These are phyloP conservation scores for Pseudogymnoascus sp. DNA, from an alignment of 2,329 filamentous ascomycete species.

Conservation along the genomic window DNA sequence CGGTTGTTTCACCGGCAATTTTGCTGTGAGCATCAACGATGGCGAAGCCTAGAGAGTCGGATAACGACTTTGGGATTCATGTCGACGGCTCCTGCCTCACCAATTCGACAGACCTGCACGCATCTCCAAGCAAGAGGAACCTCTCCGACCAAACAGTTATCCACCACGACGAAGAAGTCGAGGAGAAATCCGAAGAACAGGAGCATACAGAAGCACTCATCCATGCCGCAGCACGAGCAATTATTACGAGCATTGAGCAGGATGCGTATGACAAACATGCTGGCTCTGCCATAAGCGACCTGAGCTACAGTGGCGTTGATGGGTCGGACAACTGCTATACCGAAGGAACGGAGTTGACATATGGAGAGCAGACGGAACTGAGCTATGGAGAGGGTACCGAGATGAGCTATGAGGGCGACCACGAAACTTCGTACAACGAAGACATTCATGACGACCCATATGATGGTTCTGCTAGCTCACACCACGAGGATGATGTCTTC, in stretches of 20 bases:
- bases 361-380: slow-evolving; percentile 20
- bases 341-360: slow-evolving; percentile 25
- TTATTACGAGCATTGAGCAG: slow-evolving; percentile 41
- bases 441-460: slow-evolving; percentile 24
- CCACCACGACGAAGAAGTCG: slow-evolving; percentile 15
- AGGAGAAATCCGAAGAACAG: slow-evolving; percentile 20
- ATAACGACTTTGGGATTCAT: slow-evolving; percentile 24
- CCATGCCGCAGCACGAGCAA: slow-evolving; percentile 44
- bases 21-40: slow-evolving; percentile 7
- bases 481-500: slow-evolving; percentile 30
- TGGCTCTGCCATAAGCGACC: slow-evolving; percentile 29
- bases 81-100: slow-evolving; percentile 25
- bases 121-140: slow-evolving; percentile 12
- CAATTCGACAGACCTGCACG: slow-evolving; percentile 14
- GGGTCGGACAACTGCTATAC: slow-evolving; percentile 12
- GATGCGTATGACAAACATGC: slow-evolving; percentile 27
- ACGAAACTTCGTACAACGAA: slow-evolving; percentile 20
- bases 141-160: slow-evolving; percentile 21
- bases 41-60: background rate
- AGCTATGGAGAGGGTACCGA: slow-evolving; percentile 21
- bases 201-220: slow-evolving; percentile 43
- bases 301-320: slow-evolving; percentile 27
- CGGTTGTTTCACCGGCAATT: slow-evolving; percentile 4
- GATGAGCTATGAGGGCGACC: slow-evolving; percentile 15
- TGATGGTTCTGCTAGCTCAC: slow-evolving; percentile 19